A percentile compares a stretch with the other conserved stretches of the same genome.
Evolutionary conservation across 2,329 filamentous ascomycete species (phyloP).

Genomic region (Massarina eburnea): DNA sequence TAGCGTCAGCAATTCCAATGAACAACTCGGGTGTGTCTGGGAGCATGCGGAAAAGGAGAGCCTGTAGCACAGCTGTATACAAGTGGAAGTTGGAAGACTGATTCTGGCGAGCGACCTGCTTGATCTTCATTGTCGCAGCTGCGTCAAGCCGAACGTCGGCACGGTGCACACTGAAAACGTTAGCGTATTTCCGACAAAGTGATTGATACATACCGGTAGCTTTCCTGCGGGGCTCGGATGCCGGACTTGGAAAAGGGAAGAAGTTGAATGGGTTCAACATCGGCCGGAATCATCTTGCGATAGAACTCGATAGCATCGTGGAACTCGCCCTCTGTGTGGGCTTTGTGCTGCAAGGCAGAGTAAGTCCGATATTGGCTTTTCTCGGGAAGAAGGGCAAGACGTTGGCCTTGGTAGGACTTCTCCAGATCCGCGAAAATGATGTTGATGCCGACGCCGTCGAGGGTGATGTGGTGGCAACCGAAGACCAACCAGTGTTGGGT

Average conservation of each 20-base stretch:
- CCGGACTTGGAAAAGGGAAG: neutral
- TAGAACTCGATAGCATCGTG: neutral
- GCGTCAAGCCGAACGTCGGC: neutral
- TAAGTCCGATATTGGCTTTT: too few relatives aligned
- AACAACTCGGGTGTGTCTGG: neutral
- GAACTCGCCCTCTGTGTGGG: neutral
- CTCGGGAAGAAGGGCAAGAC: neutral
- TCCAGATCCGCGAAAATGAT: constrained; percentile 50
- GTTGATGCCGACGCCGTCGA: constrained; percentile 52
- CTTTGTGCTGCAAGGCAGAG: neutral
- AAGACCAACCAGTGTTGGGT: constrained; percentile 47
- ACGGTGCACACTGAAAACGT: too few relatives aligned
- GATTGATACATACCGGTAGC: too few relatives aligned
- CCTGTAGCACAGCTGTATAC: neutral
- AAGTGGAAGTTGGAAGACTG: neutral
- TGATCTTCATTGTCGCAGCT: neutral
- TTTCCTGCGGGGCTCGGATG: too few relatives aligned
- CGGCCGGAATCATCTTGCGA: neutral
- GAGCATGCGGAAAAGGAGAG: neutral
- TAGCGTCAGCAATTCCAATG: neutral
- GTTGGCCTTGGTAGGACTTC: constrained; percentile 41
- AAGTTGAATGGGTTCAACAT: neutral
- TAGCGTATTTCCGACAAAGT: too few relatives aligned
- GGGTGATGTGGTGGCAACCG: constrained; percentile 52
- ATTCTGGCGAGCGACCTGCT: neutral